phyloP scores from a whole-genome alignment of 2,329 filamentous ascomycete genomes.

The Xylariaceae sp. region DNA sequence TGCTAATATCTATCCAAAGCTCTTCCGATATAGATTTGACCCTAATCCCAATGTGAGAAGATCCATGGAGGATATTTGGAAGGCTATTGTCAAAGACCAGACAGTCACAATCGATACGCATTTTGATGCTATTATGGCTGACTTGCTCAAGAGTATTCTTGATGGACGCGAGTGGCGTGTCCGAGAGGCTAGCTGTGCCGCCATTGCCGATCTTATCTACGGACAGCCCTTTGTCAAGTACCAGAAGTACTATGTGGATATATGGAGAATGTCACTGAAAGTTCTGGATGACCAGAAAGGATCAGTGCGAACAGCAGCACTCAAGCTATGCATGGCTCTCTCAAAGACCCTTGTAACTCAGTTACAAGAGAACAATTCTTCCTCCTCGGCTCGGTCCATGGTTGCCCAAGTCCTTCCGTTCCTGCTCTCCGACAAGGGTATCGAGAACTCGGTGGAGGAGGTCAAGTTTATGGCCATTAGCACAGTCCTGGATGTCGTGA shows the following conservation, averaged over 20 bases:
- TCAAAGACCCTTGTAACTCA: constrained; percentile 82
- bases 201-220: constrained; percentile 81
- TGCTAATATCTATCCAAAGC: constrained; percentile 89
- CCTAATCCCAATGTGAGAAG: constrained; percentile 87
- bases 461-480: constrained; percentile 78
- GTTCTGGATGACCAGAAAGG: constrained; percentile 96
- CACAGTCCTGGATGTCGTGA: constrained; percentile 82
- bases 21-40: constrained; percentile 92
- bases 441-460: constrained; percentile 84
- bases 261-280: constrained; percentile 82
- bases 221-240: constrained; percentile 72
- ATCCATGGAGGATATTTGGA: constrained; percentile 99
- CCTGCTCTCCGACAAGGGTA: constrained; percentile 77
- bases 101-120: constrained; percentile 69
- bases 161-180: constrained; percentile 85
- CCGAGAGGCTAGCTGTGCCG: constrained; percentile 85
- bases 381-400: constrained; percentile 69
- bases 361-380: constrained; percentile 69
- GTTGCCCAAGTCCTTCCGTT: constrained; percentile 85
- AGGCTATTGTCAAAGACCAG: constrained; percentile 85
- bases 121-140: constrained; percentile 84
- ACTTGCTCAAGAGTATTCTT: constrained; percentile 78
- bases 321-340: constrained; percentile 75
- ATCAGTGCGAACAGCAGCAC: constrained; percentile 74
- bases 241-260: constrained; percentile 74